Evolutionary conservation across 352 stramenopile genomes (phyloP).

Genomic region (Phytopythium ostracodes): DNA sequence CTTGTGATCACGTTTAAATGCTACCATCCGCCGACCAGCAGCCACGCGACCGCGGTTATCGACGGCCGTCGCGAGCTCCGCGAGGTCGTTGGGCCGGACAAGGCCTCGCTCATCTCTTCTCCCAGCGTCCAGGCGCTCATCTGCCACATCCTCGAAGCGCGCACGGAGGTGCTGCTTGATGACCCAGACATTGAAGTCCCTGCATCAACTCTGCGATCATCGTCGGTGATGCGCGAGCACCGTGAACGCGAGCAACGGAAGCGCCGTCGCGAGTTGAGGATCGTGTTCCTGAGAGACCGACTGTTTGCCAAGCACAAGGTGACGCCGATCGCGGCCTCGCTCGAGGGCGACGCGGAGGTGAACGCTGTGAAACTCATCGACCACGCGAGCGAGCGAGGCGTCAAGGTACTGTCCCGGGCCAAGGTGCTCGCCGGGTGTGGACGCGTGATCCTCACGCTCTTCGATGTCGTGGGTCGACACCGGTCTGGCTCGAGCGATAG

Average conservation of each 20-base stretch:
- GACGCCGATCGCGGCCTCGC: conserved; percentile 40
- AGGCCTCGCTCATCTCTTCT: conserved; percentile 38
- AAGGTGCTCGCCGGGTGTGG: conserved; percentile 30
- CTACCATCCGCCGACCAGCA: conserved; percentile 54
- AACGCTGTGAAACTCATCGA: conserved; percentile 68
- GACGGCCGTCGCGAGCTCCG: conserved; percentile 40
- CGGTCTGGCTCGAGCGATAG: neutral
- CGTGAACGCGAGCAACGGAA: conserved; percentile 1
- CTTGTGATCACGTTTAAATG: conserved; percentile 52
- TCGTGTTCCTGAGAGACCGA: conserved; percentile 49
- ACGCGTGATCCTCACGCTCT: conserved; percentile 58
- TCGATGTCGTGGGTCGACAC: conserved; percentile 19
- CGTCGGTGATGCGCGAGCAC: neutral
- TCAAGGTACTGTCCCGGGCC: conserved; percentile 56
- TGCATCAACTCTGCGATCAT: neutral
- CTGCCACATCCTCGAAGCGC: conserved; percentile 47
- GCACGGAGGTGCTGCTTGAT: conserved; percentile 23
- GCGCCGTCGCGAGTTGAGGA: conserved; percentile 13
- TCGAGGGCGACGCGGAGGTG: conserved; percentile 19
- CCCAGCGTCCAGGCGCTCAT: conserved; percentile 35
- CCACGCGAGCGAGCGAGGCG: conserved; percentile 31
- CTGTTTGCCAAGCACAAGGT: conserved; percentile 66
- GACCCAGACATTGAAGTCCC: neutral
- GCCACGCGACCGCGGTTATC: conserved; percentile 19
- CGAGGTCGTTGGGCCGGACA: conserved; percentile 58